Evolutionary conservation across 495 filamentous ascomycete species (phyloP).

Genomic region (Talaromyces ruber): DNA sequence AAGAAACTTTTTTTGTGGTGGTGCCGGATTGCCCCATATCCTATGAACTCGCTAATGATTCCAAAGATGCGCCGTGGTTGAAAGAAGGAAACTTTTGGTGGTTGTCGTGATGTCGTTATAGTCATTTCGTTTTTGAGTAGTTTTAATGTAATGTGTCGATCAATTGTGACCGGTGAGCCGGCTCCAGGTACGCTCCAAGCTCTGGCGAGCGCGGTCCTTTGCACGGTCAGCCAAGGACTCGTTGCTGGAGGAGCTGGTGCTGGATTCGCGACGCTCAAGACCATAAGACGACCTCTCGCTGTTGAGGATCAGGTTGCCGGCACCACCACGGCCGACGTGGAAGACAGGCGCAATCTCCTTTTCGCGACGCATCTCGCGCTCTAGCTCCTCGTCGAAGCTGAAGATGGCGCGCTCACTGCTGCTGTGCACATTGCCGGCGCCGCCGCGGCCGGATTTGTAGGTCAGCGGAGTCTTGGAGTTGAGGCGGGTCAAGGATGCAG

Average conservation of each 20-base stretch:
- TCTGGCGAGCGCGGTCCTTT: conserved; percentile 30
- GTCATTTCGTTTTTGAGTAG: neutral
- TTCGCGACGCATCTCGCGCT: conserved; percentile 53
- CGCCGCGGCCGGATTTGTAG: conserved; percentile 79
- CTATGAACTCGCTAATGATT: conserved; percentile 3
- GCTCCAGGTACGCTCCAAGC: conserved; percentile 37
- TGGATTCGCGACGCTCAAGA: conserved; percentile 35
- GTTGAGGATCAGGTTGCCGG: conserved; percentile 63
- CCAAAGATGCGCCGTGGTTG: neutral
- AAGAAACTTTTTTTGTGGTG: conserved; percentile 1
- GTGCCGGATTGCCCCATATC: neutral
- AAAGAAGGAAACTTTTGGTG: conserved; percentile 5
- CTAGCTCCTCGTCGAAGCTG: conserved; percentile 88
- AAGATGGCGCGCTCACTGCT: conserved; percentile 62
- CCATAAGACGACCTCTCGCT: conserved; percentile 10
- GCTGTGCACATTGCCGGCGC: conserved; percentile 78
- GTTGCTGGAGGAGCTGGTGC: conserved; percentile 30
- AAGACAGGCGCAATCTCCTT: conserved; percentile 53
- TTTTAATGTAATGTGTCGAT: too few species aligned
- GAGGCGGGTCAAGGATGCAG: conserved; percentile 39
- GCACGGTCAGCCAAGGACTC: conserved; percentile 31
- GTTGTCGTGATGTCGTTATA: conserved; percentile 7
- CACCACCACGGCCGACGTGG: conserved; percentile 83
- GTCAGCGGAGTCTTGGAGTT: conserved; percentile 30
- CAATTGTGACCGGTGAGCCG: conserved; percentile 20